Conservation (phyloP, 441 rosid genomes). For the Daphne laureola region DNA sequence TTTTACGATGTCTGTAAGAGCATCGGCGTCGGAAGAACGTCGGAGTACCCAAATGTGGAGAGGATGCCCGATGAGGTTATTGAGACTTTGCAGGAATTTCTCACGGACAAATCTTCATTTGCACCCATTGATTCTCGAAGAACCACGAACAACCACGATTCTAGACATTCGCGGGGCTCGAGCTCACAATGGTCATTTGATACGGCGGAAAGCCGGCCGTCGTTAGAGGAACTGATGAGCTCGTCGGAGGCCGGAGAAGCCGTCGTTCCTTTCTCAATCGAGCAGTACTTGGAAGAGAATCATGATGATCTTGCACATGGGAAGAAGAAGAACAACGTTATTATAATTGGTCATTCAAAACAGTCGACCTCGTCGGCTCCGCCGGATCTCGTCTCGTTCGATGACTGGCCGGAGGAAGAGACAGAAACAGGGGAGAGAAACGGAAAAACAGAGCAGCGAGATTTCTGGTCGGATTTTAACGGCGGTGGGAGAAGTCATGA, state of each 20-base stretch:
- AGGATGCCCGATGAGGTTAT: conserved; percentile 65
- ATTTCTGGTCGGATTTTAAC: conserved; percentile 1
- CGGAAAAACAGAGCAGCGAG: conserved; percentile 14
- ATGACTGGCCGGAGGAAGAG: conserved; percentile 30
- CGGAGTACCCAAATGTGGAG: conserved; percentile 74
- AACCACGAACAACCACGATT: neutral
- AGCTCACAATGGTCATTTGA: too few relatives aligned
- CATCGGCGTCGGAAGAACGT: conserved; percentile 52
- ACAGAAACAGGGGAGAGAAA: conserved; percentile 8
- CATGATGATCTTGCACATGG: too few relatives aligned
- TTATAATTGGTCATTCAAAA: conserved; percentile 21
- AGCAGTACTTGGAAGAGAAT: conserved; percentile 24
- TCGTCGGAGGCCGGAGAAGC: conserved; percentile 25
- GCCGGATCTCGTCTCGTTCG: conserved; percentile 31
- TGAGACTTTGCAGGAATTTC: conserved; percentile 63
- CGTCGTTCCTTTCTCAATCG: conserved; percentile 26
- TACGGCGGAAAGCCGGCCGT: conserved; percentile 20
- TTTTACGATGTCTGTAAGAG: conserved; percentile 51
- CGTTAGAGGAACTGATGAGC: conserved; percentile 53
- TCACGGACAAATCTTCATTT: conserved; percentile 66
- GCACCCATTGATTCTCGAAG: conserved; percentile 19
- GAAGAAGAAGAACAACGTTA: conserved; percentile 21
- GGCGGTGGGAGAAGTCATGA: neutral
- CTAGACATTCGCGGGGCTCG: conserved; percentile 2
- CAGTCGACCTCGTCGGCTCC: conserved; percentile 24